phyloP scores from a whole-genome alignment of 2,329 filamentous ascomycete genomes.

The Trichophyton benhamiae region DNA sequence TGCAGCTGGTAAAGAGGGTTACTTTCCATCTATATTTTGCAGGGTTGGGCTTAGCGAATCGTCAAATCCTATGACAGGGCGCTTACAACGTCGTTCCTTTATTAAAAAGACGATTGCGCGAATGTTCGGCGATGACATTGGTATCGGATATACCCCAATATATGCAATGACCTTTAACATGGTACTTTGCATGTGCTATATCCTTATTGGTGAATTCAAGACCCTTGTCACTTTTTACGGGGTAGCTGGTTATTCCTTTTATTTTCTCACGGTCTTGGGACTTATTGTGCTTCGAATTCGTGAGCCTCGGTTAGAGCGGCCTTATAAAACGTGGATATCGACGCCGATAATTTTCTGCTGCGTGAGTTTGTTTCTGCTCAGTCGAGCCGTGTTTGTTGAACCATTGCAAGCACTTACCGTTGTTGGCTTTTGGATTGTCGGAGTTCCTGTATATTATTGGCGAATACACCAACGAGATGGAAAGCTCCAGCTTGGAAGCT shows the following conservation, averaged over 20 bases:
- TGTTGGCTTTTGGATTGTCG: slow-evolving; percentile 67
- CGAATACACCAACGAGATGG: slow-evolving; percentile 57
- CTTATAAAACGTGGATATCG: slow-evolving; percentile 91
- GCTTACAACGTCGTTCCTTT: slow-evolving; percentile 40
- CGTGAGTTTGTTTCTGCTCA: slow-evolving; percentile 83
- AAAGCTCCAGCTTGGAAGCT: slow-evolving; percentile 19
- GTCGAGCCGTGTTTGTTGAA: slow-evolving; percentile 77
- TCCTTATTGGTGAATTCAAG: slow-evolving; percentile 76
- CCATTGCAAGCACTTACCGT: slow-evolving; percentile 84
- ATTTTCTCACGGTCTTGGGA: slow-evolving; percentile 88
- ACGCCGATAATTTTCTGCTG: slow-evolving; percentile 98
- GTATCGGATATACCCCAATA: slow-evolving; percentile 86
- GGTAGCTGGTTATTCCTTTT: slow-evolving; percentile 93
- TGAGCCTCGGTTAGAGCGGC: slow-evolving; percentile 76
- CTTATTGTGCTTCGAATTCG: slow-evolving; percentile 79
- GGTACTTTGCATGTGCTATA: slow-evolving; percentile 60
- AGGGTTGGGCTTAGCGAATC: slow-evolving; percentile 56
- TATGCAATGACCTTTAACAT: slow-evolving; percentile 78
- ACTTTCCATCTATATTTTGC: slow-evolving; percentile 72
- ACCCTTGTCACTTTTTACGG: slow-evolving; percentile 95
- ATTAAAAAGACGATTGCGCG: slow-evolving; percentile 46
- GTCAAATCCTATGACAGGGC: slow-evolving; percentile 20
- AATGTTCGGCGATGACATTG: slow-evolving; percentile 63
- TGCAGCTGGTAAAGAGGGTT: slow-evolving; percentile 87
- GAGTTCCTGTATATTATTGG: slow-evolving; percentile 82